Base-by-base conservation (phyloP, 805 yeast species). In the Yamadazyma endophytica region DNA sequence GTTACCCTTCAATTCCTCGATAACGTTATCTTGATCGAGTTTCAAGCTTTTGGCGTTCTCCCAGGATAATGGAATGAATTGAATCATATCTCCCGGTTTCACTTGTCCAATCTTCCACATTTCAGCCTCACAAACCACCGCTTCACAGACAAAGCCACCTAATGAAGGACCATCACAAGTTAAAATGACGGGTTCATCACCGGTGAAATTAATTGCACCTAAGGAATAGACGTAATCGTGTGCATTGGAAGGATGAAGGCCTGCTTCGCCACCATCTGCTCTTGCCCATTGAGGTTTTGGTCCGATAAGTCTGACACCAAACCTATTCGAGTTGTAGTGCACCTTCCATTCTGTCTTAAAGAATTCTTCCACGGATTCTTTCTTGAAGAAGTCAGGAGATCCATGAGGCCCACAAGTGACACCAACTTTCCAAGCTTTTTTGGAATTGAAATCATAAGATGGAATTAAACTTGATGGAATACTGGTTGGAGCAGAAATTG, bases 21-120 rank as follows among this genome's bases (percentile, higher is more conserved):
- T 65, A 14, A 68, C 60, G 17, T 49, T 44, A 51, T 86, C 89
- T 53, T 82, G 94, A 1, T 63, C 55, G 17, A 49, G 48, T 57
- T 77, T 82, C 56, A 89, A 64, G 12, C 55, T 55, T 43, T 82
- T 65, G 5, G 97, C 96, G 36, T 71, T 61, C 18, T 74, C 78
- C 46, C 75, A 82, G 11, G 77, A 49, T 26, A 92, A 70, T 21
- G 97, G 96, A 35, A 78, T 77, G 67, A 92, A 90, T 44, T 74
- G 74, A 38, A 90, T 78, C 28, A 58, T 47, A 51, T 92, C 97
- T 51, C 97, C 97, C 4, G 97, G 97, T 58, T 85, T 89, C 25
- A 86, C 89, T 64, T 90, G 97, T 28, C 98, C 98, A 52, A 92
- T 84, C 66, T 92, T 92, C 97, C 97, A 90, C 82, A 92, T 77